These are phyloP conservation scores for Trametes sanguinea DNA, from an alignment of 768 basidiomycete genomes.

Conservation along the genomic window DNA sequence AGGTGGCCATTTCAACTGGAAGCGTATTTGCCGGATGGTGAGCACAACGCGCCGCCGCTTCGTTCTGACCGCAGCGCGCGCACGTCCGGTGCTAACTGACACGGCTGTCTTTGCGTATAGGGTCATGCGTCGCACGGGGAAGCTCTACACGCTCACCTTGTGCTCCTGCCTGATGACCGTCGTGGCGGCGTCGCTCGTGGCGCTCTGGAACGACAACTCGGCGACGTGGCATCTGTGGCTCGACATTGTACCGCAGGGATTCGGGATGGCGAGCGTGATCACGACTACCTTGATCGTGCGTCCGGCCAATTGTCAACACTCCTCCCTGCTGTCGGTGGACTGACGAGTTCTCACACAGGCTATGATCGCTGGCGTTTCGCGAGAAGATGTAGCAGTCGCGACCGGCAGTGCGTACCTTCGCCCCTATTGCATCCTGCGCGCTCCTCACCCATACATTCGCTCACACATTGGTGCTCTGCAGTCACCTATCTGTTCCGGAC, in stretches of 20 bases:
- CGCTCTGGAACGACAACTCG: constrained; percentile 66
- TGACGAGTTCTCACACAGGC: constrained; percentile 50
- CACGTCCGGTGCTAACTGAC: constrained; percentile 6
- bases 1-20: constrained; percentile 82
- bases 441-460: no score
- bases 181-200: constrained; percentile 59
- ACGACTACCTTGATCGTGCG: constrained; percentile 85
- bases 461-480: constrained; percentile 32
- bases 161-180: constrained; percentile 61
- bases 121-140: constrained; percentile 86
- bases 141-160: constrained; percentile 76
- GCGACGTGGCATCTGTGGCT: constrained; percentile 68
- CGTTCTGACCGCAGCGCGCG: constrained; percentile 12
- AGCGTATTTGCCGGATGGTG: constrained; percentile 89
- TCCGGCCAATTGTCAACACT: constrained; percentile 15
- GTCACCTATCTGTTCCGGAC: constrained; percentile 94
- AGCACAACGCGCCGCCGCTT: constrained; percentile 5
- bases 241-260: constrained; percentile 78
- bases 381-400: constrained; percentile 84
- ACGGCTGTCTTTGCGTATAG: constrained; percentile 39
- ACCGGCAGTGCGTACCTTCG: constrained; percentile 74
- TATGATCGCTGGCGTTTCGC: constrained; percentile 80
- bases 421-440: background rate
- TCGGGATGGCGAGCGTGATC: constrained; percentile 83
- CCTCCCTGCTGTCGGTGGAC: background rate